These are phyloP conservation scores for Vanrija sp. DNA, from an alignment of 1,284 basidiomycete genomes.

Conservation along the genomic window DNA sequence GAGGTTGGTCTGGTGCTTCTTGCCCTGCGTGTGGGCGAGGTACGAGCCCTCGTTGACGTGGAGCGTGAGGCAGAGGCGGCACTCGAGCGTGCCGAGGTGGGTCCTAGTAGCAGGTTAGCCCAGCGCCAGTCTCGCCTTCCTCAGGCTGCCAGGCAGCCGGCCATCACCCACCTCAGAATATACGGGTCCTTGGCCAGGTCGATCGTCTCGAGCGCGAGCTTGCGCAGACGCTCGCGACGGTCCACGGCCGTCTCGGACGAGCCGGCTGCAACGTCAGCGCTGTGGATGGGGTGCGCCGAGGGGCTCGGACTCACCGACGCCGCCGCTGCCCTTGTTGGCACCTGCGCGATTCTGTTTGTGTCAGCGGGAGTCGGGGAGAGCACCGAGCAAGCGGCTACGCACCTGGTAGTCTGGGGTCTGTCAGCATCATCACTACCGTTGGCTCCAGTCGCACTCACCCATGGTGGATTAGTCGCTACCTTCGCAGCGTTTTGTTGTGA, in stretches of 20 bases:
- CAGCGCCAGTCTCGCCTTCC: background rate
- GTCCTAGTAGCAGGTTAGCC: conserved; percentile 55
- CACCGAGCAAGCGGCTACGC: background rate
- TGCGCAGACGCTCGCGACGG: conserved; percentile 86
- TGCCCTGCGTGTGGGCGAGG: conserved; percentile 97
- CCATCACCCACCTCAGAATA: conserved; percentile 61
- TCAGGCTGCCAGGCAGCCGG: too few relatives aligned
- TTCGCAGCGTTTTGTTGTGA: background rate
- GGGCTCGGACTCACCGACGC: conserved; percentile 57
- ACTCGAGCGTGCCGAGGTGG: conserved; percentile 94
- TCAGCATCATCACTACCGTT: background rate
- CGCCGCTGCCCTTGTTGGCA: conserved; percentile 91
- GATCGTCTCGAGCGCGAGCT: conserved; percentile 93
- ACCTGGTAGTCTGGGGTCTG: conserved; percentile 45
- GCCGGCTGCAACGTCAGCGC: conserved; percentile 29
- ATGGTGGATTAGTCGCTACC: conserved; percentile 3
- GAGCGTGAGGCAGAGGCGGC: conserved; percentile 92
- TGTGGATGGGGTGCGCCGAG: background rate
- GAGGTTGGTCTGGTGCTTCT: conserved; percentile 98
- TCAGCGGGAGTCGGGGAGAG: background rate
- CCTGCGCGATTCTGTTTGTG: conserved; percentile 77
- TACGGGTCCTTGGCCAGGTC: conserved; percentile 98
- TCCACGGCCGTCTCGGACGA: conserved; percentile 82
- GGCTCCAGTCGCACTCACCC: conserved; percentile 9
- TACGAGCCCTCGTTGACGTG: conserved; percentile 99